Evolutionary conservation across 2,329 filamentous ascomycete genomes (phyloP).

Genomic region (Pseudopyricularia javanii): DNA sequence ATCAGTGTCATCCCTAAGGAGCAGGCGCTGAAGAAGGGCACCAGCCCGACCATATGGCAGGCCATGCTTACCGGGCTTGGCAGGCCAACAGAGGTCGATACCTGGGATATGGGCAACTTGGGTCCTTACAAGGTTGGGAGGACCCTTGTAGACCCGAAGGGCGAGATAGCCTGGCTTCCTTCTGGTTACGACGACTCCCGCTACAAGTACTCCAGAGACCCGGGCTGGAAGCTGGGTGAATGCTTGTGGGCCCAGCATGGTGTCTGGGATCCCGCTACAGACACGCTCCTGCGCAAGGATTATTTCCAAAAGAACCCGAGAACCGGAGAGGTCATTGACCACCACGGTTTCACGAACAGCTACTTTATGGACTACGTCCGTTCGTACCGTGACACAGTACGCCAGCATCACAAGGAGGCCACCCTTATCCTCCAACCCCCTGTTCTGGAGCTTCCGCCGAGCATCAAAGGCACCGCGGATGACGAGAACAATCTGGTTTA

Average conservation of each 20-base stretch:
- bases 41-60: conserved; percentile 89
- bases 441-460: conserved; percentile 81
- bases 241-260: conserved; percentile 96
- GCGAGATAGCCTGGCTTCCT: conserved; percentile 73
- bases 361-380: conserved; percentile 86
- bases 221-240: conserved; percentile 83
- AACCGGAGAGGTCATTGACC: conserved; percentile 63
- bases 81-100: conserved; percentile 76
- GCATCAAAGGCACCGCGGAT: conserved; percentile 74
- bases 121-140: conserved; percentile 84
- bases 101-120: conserved; percentile 87
- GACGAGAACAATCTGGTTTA: conserved; percentile 88
- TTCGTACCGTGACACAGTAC: conserved; percentile 61
- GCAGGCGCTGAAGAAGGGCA: conserved; percentile 85
- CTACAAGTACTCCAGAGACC: conserved; percentile 84
- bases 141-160: conserved; percentile 75
- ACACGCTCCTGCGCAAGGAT: conserved; percentile 68
- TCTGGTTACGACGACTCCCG: conserved; percentile 70
- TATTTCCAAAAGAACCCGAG: conserved; percentile 75
- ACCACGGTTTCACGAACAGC: conserved; percentile 77
- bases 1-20: conserved; percentile 71
- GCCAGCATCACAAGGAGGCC: conserved; percentile 62
- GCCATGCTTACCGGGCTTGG: conserved; percentile 86
- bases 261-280: conserved; percentile 75
- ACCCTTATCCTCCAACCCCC: conserved; percentile 88